Evolutionary conservation across 2,329 filamentous ascomycete species (phyloP), one percentile per base, ranked within the genome.

Genomic region (Neonectria magnoliae): DNA sequence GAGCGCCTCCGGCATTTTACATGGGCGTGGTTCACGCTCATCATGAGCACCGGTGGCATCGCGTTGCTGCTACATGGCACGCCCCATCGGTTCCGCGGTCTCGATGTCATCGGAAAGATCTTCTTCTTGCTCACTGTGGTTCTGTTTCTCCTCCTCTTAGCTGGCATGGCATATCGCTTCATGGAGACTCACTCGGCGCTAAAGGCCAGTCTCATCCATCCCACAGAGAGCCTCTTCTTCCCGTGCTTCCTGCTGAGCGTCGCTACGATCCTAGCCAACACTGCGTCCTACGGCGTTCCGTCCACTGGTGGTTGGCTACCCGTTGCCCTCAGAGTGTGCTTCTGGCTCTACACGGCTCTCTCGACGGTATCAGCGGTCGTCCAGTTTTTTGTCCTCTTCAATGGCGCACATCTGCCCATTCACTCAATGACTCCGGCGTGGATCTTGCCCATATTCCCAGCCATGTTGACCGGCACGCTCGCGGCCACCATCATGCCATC

Each of bases 141-240:
- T 2, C 77, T 90, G 8, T 86, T 85, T 67, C 16, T 83, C 22
- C 25, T 77, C 14, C 81, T 90, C 57, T 81, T 84, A 69, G 72
- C 74, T 27, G 84, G 89, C 75, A 85, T 91, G 45, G 78, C 84
- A 4, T 74, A 84, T 1, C 84, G 89, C 13, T 91, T 91, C 75
- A 83, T 84, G 64, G 78, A 81, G 57, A 87, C 87, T 68, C 87
- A 87, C 0, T 79, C 83, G 29, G 90, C 86, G 0, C 88, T 91
- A 71, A 82, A 80, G 67, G 82, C 66, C 4, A 75, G 73, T 16
- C 52, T 75, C 13, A 58, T 70, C 44, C 68, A 73, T 52, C 71
- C 86, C 0, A 91, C 88, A 0, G 90, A 92, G 71, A 86, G 84
- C 25, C 80, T 91, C 8, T 91, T 91, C 76, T 84, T 89, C 5